Conservation (phyloP, 179 eudicot genomes). For the Camellia oleifera region DNA sequence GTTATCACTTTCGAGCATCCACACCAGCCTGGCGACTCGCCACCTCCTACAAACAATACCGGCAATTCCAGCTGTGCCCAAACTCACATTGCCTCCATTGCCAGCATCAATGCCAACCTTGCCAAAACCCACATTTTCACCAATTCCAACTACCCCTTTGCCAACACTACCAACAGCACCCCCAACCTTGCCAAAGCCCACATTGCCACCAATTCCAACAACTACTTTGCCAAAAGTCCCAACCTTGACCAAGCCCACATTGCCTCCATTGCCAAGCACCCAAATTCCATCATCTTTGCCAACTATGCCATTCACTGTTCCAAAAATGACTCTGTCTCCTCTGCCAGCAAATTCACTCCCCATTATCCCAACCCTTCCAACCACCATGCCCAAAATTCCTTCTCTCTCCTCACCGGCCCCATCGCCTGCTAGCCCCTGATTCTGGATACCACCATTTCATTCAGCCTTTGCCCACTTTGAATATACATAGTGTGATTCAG, state of each 20-base stretch:
- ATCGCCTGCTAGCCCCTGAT: no score
- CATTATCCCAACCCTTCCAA: not conserved
- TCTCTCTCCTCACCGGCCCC: no score
- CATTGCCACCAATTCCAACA: not conserved
- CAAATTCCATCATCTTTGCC: slow-evolving; percentile 7
- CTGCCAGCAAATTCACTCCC: not conserved
- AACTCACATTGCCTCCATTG: slow-evolving; percentile 1
- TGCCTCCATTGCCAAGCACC: not conserved
- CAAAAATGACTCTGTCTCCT: not conserved
- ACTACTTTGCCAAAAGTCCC: no score
- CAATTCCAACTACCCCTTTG: not conserved
- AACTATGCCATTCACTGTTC: slow-evolving; percentile 1
- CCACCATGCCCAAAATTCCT: no score
- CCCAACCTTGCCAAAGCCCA: not conserved
- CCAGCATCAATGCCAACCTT: slow-evolving; percentile 4
- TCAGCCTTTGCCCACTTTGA: no score
- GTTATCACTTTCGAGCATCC: slow-evolving; percentile 3
- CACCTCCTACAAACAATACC: not conserved
- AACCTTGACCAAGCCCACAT: not conserved
- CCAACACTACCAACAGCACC: not conserved
- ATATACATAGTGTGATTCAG: no score
- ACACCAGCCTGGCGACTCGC: slow-evolving; percentile 5
- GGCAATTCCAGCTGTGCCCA: not conserved
- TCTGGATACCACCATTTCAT: no score
- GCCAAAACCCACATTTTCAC: not conserved